Evolutionary conservation across 352 stramenopile species (phyloP).

Genomic region (Plasmopara muralis): DNA sequence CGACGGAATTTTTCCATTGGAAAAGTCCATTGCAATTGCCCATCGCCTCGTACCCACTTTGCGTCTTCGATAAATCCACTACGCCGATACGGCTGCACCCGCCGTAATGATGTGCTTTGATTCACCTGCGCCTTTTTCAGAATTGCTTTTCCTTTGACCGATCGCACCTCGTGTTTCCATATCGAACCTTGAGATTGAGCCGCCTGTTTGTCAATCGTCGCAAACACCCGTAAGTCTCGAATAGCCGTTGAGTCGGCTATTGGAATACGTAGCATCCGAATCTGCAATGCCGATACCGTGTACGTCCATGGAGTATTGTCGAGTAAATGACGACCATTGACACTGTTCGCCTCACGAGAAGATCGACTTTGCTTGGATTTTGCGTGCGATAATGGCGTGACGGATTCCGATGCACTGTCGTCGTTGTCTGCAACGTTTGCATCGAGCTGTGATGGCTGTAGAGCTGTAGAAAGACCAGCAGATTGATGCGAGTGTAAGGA

Average conservation of each 20-base stretch:
- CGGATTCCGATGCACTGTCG: constrained; percentile 11
- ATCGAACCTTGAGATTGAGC: constrained; percentile 41
- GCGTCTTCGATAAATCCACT: constrained; percentile 53
- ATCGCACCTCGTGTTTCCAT: constrained; percentile 43
- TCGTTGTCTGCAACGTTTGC: constrained; percentile 11
- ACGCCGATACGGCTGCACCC: constrained; percentile 9
- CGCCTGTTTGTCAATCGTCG: constrained; percentile 41
- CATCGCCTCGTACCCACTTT: constrained; percentile 39
- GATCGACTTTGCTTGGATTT: constrained; percentile 8
- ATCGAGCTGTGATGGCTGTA: constrained; percentile 5
- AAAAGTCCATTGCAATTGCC: constrained; percentile 52
- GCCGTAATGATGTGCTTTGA: not conserved
- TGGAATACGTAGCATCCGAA: constrained; percentile 44
- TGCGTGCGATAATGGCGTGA: constrained; percentile 8
- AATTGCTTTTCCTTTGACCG: constrained; percentile 1
- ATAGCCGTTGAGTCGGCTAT: constrained; percentile 26
- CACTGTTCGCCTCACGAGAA: constrained; percentile 3
- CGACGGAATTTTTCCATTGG: constrained; percentile 52
- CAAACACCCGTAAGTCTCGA: constrained; percentile 54
- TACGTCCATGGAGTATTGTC: constrained; percentile 46
- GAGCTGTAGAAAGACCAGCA: not conserved
- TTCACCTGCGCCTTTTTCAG: constrained; percentile 1
- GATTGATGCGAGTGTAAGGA: not conserved
- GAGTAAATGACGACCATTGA: constrained; percentile 24
- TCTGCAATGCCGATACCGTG: constrained; percentile 29